Percentiles rank a stretch among this genome's conserved stretches.
Conservation (phyloP, 139 green algal genomes). For the Chlamydomonas sp. region DNA sequence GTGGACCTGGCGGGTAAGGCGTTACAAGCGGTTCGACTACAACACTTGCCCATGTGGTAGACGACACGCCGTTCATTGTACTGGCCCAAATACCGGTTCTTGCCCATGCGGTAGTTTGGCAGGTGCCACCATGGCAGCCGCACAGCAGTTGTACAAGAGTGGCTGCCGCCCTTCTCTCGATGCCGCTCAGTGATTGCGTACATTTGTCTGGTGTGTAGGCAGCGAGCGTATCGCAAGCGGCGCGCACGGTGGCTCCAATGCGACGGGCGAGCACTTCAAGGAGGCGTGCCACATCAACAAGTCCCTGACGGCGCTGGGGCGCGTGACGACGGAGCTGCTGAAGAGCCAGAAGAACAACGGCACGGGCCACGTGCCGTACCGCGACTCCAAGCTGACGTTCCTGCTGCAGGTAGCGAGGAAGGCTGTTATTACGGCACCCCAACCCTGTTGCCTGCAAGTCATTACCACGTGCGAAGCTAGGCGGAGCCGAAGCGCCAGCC, state of each 20-base stretch:
- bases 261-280: constrained; percentile 89
- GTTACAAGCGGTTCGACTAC: too few relatives aligned
- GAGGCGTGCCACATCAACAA: constrained; percentile 94
- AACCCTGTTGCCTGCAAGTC: neutral
- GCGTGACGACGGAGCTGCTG: constrained; percentile 91
- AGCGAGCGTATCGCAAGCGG: constrained; percentile 81
- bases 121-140: too few relatives aligned
- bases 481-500: neutral
- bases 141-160: too few relatives aligned
- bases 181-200: too few relatives aligned
- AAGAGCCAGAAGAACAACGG: constrained; percentile 68
- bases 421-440: neutral
- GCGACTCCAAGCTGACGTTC: constrained; percentile 96
- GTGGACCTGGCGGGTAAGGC: constrained; percentile 92
- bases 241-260: constrained; percentile 70
- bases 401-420: constrained; percentile 84
- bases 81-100: too few relatives aligned
- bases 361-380: constrained; percentile 91
- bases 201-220: constrained; percentile 54
- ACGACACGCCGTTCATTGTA: too few relatives aligned
- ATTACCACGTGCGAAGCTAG: neutral
- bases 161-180: too few relatives aligned
- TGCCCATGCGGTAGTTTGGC: too few relatives aligned
- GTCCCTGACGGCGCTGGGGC: constrained; percentile 90
- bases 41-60: too few relatives aligned